Conservation (phyloP, 306 rosid species). For the apple (Malus domestica) region ASM211411v1 NC_041790.1:5527001-5527500, state of each 20-base stretch:
- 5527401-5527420: not conserved
- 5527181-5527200: constrained; percentile 81
- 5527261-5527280: not conserved
- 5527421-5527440: not conserved
- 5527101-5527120: constrained; percentile 79
- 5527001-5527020: not conserved
- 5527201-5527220: constrained; percentile 73
- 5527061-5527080: constrained; percentile 12
- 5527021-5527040: not conserved
- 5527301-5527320: not conserved
- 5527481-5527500: not conserved
- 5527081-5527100: not conserved
- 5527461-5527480: not conserved
- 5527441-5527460: not conserved
- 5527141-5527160: constrained; percentile 97
- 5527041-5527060: not conserved
- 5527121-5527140: constrained; percentile 83
- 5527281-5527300: not conserved
- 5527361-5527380: not conserved
- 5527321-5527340: not conserved
- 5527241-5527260: constrained; percentile 48
- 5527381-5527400: not conserved
- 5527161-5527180: constrained; percentile 92
- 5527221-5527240: constrained; percentile 66
- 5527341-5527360: not conserved